Percentiles rank a stretch among this genome's conserved stretches.
Conservation (phyloP, 164 flowering plant genomes). For the Umbellularia californica region DNA sequence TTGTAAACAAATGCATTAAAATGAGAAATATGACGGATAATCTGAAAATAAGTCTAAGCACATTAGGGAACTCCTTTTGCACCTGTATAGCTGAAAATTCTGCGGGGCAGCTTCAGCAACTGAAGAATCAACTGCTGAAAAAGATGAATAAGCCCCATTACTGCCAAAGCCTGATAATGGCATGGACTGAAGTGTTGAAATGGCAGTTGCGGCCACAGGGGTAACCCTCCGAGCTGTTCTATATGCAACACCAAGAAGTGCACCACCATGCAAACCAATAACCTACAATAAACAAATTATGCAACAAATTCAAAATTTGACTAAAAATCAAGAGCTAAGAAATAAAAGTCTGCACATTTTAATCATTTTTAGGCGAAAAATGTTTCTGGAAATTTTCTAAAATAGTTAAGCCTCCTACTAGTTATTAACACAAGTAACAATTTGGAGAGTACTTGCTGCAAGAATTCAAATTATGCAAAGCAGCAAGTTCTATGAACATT, state of each 20-base stretch:
- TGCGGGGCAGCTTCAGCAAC: conserved; percentile 67
- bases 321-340: background rate
- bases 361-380: too few species aligned
- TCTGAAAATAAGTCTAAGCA: too few species aligned
- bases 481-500: too few species aligned
- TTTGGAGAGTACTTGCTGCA: too few species aligned
- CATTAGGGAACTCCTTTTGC: background rate
- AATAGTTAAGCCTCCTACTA: too few species aligned
- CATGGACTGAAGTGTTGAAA: conserved; percentile 88
- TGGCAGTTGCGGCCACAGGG: conserved; percentile 82
- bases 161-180: conserved; percentile 86
- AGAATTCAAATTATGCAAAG: too few species aligned
- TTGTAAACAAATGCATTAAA: background rate
- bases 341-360: too few species aligned
- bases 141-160: conserved; percentile 58
- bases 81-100: conserved; percentile 95
- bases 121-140: conserved; percentile 54
- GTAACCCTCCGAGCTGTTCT: conserved; percentile 84
- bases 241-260: conserved; percentile 95
- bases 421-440: too few species aligned
- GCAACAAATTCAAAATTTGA: background rate
- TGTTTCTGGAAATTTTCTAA: too few species aligned
- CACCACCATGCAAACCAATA: conserved; percentile 93
- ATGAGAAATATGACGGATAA: background rate
- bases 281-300: conserved; percentile 40